phyloP scores from a whole-genome alignment of 2,329 filamentous ascomycete species.

The Botrytis porri region DNA sequence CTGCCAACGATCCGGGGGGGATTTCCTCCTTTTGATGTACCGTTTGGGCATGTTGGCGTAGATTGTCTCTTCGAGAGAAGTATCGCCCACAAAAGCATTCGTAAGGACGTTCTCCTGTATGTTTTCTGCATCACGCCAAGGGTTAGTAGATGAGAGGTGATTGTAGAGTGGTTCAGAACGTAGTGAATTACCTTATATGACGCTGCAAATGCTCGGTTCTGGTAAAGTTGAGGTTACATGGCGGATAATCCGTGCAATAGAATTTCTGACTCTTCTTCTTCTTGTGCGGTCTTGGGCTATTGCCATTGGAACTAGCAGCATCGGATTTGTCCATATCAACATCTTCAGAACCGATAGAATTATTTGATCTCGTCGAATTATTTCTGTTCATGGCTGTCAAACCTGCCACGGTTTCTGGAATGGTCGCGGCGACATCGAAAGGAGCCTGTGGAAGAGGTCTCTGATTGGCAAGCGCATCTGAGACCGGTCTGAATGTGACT shows the following conservation, averaged over 20 bases:
- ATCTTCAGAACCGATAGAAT: constrained; percentile 64
- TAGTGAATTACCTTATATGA: constrained; percentile 72
- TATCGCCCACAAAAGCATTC: constrained; percentile 91
- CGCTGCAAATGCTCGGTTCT: constrained; percentile 91
- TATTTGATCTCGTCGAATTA: constrained; percentile 59
- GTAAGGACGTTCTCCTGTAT: constrained; percentile 94
- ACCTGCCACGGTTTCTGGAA: constrained; percentile 47
- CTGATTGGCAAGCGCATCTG: constrained; percentile 45
- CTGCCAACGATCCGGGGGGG: constrained; percentile 86
- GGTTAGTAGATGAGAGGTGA: constrained; percentile 18
- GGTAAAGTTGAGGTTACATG: constrained; percentile 92
- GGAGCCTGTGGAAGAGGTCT: constrained; percentile 55
- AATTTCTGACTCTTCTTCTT: constrained; percentile 98
- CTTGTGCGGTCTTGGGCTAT: constrained; percentile 70
- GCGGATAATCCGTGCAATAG: constrained; percentile 92
- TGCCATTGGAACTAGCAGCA: constrained; percentile 58
- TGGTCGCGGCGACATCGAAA: constrained; percentile 46
- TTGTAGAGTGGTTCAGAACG: constrained; percentile 22
- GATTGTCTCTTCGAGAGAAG: constrained; percentile 91
- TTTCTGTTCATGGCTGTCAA: constrained; percentile 47
- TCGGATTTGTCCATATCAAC: constrained; percentile 70
- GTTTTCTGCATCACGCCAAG: constrained; percentile 62
- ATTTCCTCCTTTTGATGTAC: constrained; percentile 98
- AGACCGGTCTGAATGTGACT: constrained; percentile 45
- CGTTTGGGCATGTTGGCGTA: constrained; percentile 94